A percentile compares a stretch with the other conserved stretches of the same genome.
Conservation (phyloP, 2,329 filamentous ascomycete species). For the Pseudopyricularia javanii region DNA sequence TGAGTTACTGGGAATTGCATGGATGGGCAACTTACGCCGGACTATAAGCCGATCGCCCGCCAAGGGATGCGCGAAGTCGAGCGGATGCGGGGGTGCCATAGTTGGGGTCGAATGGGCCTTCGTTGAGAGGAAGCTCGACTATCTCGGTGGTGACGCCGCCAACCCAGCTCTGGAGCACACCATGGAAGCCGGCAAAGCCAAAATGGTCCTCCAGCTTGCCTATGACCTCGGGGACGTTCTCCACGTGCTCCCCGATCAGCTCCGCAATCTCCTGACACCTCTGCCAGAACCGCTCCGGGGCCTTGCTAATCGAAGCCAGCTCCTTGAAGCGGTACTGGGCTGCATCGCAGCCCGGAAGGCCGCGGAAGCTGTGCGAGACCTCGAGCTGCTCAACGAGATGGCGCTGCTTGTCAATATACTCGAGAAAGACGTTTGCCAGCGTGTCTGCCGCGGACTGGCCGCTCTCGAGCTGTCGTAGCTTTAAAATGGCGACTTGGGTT, state of each 20-base stretch:
- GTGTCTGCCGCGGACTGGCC: neutral
- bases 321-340: neutral
- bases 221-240: neutral
- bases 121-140: neutral
- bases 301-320: neutral
- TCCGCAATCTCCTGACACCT: neutral
- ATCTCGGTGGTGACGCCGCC: neutral
- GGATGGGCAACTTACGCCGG: neutral
- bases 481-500: neutral
- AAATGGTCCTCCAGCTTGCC: neutral
- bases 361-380: neutral
- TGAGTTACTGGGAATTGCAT: neutral
- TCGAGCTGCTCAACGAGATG: neutral
- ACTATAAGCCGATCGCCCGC: neutral
- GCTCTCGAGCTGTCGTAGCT: neutral
- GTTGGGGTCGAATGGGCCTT: neutral
- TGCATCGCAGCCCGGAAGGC: neutral
- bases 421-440: neutral
- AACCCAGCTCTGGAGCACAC: neutral
- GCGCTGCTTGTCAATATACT: neutral
- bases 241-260: neutral
- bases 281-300: neutral
- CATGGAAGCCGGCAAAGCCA: neutral
- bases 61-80: neutral
- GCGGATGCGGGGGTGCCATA: neutral